Evolutionary conservation across 176 grass and related monocot genomes (phyloP).

Genomic region (Eleusine coracana): DNA sequence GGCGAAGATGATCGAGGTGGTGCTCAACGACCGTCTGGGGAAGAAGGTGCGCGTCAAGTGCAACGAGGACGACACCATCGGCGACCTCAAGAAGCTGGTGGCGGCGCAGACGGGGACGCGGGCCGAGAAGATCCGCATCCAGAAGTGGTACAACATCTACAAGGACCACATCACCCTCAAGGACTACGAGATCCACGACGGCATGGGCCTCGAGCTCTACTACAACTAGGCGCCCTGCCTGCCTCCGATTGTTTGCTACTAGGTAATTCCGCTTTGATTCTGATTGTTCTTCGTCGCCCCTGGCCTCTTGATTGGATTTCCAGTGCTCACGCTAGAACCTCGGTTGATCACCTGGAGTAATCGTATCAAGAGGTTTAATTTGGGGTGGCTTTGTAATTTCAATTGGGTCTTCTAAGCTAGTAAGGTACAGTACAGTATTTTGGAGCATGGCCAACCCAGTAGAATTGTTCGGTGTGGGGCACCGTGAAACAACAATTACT

Average conservation of each 20-base stretch:
- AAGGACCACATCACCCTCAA: slow-evolving; percentile 99
- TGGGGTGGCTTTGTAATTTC: neutral
- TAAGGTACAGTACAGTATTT: neutral
- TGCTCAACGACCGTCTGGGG: slow-evolving; percentile 93
- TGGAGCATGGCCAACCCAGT: neutral
- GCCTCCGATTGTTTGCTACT: neutral
- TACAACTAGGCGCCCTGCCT: slow-evolving; percentile 63
- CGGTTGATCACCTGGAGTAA: neutral
- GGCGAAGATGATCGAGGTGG: slow-evolving; percentile 95
- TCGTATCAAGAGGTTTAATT: neutral
- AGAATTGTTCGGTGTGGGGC: neutral
- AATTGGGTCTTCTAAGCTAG: neutral
- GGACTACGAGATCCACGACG: slow-evolving; percentile 99
- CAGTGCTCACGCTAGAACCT: neutral
- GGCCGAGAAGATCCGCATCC: slow-evolving; percentile 95
- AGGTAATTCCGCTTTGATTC: neutral
- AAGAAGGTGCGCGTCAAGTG: slow-evolving; percentile 99
- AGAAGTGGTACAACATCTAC: slow-evolving; percentile 99
- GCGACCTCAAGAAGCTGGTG: slow-evolving; percentile 99
- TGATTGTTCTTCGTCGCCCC: neutral
- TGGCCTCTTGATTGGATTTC: neutral
- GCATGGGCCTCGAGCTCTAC: slow-evolving; percentile 99
- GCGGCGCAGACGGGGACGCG: slow-evolving; percentile 95
- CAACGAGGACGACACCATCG: slow-evolving; percentile 99
- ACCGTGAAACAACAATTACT: neutral